Evolutionary conservation across 768 basidiomycete species (phyloP).

Genomic region (Scleroderma citrinum): DNA sequence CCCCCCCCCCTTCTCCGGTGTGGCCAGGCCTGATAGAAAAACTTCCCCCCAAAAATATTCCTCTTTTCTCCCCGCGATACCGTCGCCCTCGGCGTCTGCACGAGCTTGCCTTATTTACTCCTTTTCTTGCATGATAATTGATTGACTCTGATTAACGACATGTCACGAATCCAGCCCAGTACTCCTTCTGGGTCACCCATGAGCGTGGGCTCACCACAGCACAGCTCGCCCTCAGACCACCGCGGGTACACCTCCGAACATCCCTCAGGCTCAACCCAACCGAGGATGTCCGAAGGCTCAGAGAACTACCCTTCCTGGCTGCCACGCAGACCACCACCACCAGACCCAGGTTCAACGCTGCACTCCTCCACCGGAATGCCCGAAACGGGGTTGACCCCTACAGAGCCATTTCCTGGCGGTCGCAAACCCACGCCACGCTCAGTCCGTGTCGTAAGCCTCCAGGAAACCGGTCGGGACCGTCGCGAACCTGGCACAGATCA

Average conservation of each 20-base stretch:
- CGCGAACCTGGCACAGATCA: conserved; percentile 50
- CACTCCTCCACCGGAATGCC: conserved; percentile 46
- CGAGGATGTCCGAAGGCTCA: conserved; percentile 35
- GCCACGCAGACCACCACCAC: conserved; percentile 69
- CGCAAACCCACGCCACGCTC: conserved; percentile 76
- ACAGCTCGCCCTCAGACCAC: conserved; percentile 20
- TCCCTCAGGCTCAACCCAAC: conserved; percentile 32
- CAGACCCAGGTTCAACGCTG: conserved; percentile 66
- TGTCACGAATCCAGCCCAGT: conserved; percentile 31
- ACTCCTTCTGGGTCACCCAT: conserved; percentile 26
- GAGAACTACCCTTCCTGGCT: conserved; percentile 86
- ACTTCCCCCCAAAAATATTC: conserved; percentile 13
- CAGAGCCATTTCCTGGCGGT: conserved; percentile 40
- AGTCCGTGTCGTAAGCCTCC: conserved; percentile 72
- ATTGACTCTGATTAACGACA: conserved; percentile 28
- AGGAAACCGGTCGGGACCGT: conserved; percentile 43
- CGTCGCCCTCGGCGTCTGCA: conserved; percentile 21
- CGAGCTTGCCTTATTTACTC: conserved; percentile 26
- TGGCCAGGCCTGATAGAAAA: conserved; percentile 10
- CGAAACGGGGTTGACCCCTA: conserved; percentile 28
- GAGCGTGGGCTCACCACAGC: conserved; percentile 18
- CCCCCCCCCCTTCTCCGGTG: conserved; percentile 18
- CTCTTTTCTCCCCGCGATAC: conserved; percentile 29
- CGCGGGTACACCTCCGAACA: conserved; percentile 27
- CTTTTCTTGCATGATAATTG: conserved; percentile 22